Evolutionary conservation across 2,329 filamentous ascomycete species (phyloP), one percentile per base, ranked within the genome.

Genomic region (Cordyceps sp.): DNA sequence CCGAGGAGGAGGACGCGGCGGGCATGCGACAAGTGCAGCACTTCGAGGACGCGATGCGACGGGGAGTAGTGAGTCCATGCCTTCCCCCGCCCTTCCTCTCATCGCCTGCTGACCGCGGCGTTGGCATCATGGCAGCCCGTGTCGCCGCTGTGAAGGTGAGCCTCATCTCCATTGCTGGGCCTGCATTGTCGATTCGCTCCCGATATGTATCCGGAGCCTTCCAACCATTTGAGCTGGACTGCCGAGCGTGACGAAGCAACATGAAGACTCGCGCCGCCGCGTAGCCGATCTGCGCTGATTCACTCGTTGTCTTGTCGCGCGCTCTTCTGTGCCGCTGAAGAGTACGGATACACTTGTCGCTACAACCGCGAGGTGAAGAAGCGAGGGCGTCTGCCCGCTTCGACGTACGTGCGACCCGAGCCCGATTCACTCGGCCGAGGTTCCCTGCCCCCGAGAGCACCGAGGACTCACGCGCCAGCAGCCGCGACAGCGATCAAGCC

Each of bases 41-140:
- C 45, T 6, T 59, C 56, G 3, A 47, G 58, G 34, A 57, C 55
- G 5, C 48, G 59, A 24, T 63, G 59, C 35, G 53, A 62, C 38
- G 59, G 59, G 15, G 45, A 55, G 26, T 61, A 53, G 58, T 61
- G 38, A 50, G 54, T 44, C 14, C 15, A 15, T 14, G 10, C 4
- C 15, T 15, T 9, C 7, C 16, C 8, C 3, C 8, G 13, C 12
- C 10, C 13, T 6, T n/a, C 6, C 6, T 26, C 25, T 15, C 14
- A 12, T 8, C 8, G 14, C 7, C 16, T 31, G 30, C 29, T 33
- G 10, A 35, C 20, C n/a, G n/a, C n/a, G n/a, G n/a, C n/a, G n/a
- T n/a, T n/a, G n/a, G n/a, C n/a, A n/a, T n/a, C n/a, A n/a, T n/a
- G 10, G 8, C 14, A 42, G 42, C 26, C 43, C 40, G 13, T 53